Evolutionary conservation across 495 filamentous ascomycete species (phyloP).

Genomic region (Neurospora pannonica): DNA sequence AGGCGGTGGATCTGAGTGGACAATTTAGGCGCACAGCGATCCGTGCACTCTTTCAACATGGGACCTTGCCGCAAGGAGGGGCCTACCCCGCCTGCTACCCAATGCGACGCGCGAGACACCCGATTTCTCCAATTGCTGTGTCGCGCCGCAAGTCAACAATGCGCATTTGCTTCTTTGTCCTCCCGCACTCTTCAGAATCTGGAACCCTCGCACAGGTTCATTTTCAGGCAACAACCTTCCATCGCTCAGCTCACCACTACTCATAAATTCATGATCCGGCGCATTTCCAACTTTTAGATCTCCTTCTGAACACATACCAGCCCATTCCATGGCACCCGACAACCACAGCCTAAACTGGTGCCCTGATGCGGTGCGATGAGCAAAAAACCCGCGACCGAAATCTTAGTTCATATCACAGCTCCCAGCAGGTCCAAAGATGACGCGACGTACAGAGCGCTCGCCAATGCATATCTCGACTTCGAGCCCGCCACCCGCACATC

Average conservation of each 20-base stretch:
- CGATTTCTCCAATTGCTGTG: background rate
- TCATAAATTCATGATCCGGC: background rate
- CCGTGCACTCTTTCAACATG: background rate
- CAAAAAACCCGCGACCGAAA: slow-evolving; percentile 36
- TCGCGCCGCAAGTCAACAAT: background rate
- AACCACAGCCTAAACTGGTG: background rate
- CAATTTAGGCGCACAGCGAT: background rate
- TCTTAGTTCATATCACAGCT: slow-evolving; percentile 61
- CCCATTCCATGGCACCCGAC: background rate
- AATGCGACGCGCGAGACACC: background rate
- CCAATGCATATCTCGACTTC: slow-evolving; percentile 52
- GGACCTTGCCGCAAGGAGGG: background rate
- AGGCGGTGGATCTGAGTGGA: background rate
- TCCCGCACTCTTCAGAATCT: background rate
- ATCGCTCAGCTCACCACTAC: background rate
- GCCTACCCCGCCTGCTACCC: background rate
- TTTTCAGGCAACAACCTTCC: background rate
- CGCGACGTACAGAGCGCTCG: slow-evolving; percentile 50
- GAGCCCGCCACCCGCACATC: slow-evolving; percentile 21
- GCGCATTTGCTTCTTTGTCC: background rate
- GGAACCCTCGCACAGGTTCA: too few relatives aligned
- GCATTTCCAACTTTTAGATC: background rate
- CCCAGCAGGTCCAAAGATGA: slow-evolving; percentile 54
- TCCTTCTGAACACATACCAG: background rate
- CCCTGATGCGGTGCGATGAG: slow-evolving; percentile 4